Percentiles rank a stretch among this genome's conserved stretches.
phyloP scores from a whole-genome alignment of 352 stramenopile species.

The Phytophthora cryptogea region DNA sequence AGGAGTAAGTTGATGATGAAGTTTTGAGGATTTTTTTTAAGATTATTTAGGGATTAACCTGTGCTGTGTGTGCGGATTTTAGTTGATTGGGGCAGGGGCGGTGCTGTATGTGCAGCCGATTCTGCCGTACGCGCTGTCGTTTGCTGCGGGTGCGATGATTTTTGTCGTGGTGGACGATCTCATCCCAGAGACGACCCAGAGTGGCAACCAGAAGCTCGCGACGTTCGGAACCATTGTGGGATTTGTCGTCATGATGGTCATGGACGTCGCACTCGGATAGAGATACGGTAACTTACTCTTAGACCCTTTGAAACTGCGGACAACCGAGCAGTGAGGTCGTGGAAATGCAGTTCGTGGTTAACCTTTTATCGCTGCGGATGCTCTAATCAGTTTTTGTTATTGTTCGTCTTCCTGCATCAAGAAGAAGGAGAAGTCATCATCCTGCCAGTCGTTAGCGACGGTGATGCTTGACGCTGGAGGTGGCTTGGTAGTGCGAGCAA shows the following conservation, averaged over 20 bases:
- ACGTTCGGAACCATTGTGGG: conserved; percentile 87
- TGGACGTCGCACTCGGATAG: conserved; percentile 86
- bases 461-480: not conserved
- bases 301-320: conserved; percentile 1
- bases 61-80: conserved; percentile 1
- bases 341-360: conserved; percentile 27
- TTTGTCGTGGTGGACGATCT: conserved; percentile 93
- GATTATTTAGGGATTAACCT: not conserved
- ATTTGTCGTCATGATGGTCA: conserved; percentile 93
- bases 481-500: conserved; percentile 1
- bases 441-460: conserved; percentile 22
- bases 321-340: conserved; percentile 1
- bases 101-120: conserved; percentile 89
- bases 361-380: conserved; percentile 9
- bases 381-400: conserved; percentile 15
- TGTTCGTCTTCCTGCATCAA: conserved; percentile 52
- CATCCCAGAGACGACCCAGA: conserved; percentile 89
- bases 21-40: not conserved
- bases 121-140: conserved; percentile 90
- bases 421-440: conserved; percentile 51
- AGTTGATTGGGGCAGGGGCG: conserved; percentile 83
- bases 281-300: conserved; percentile 22
- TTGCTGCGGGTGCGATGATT: conserved; percentile 91
- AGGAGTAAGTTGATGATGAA: conserved; percentile 51
- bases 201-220: conserved; percentile 87